Evolutionary conservation across 805 yeast genomes (phyloP), one percentile per base, ranked within the genome.

Genomic region (Metschnikowia shivogae): DNA sequence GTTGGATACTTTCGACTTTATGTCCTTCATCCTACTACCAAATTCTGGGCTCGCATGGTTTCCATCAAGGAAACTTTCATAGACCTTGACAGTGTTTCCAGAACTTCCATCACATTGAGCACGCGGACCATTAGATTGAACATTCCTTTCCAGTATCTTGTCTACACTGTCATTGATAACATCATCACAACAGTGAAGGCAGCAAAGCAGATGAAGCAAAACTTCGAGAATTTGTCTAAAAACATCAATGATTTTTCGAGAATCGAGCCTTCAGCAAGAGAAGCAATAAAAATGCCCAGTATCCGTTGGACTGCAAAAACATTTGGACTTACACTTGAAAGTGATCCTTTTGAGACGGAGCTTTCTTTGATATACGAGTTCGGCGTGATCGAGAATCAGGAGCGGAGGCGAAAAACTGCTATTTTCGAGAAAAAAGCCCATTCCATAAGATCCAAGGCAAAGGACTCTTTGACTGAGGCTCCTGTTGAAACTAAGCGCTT

Each of bases 321-420:
- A 34, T 71, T 87, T 50, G 70, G 84, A 4, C 65, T 89, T 32
- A 73, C 84, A 20, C 72, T 89, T 50, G 96, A 87, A 45, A 95
- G 87, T 61, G 97, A 92, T 63, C 92, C 95, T 6, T 89, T 90
- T 61, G 98, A 92, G 62, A 71, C 81, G 6, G 82, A 87, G 54
- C 65, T 90, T 38, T 76, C 79, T 19, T 69, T 78, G 56, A 78
- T 84, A 24, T 81, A 76, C 56, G 82, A 83, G 53, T 70, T 84
- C 9, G 95, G 95, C 1, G 41, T 65, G 17, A 47, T 72, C n/a
- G 92, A 83, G 53, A 95, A 88, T 58, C 72, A 69, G 51, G 67
- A 72, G 42, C 71, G 96, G 49, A 40, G 78, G 10, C 78, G 77
- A 20, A 82, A 85, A 38, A 42, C 53, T 34, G 61, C 69, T 5